Base-by-base conservation (phyloP, 257 asterid genomes). In the Nicotiana benthamiana region DNA sequence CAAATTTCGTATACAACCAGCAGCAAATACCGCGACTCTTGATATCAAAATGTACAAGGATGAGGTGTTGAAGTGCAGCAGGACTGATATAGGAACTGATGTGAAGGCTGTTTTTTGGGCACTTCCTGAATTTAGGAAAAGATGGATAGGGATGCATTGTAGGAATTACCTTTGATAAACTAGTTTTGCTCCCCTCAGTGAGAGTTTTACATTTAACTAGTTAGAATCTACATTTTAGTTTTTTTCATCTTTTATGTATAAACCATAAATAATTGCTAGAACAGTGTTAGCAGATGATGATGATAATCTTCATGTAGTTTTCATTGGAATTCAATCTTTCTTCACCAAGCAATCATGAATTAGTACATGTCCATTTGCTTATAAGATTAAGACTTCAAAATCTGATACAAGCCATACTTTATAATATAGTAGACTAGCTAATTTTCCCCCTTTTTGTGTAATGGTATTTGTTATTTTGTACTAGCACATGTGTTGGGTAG, bases 71-170 rank as follows among this genome's bases (percentile, higher is more conserved):
- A 80, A 80, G 60, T 17, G 67, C 75, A 59, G 82, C 77, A 54
- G 82, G 80, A 80, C 81, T 66, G 80, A 78, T 79, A 36, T 30
- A 77, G 70, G 9, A 77, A n/a, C 2, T 24, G 59, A 27, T 56
- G 43, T 18, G 75, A 60, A 68, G 76, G 80, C 77, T 34, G 10
- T 68, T 65, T 12, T 85, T 22, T 10, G 27, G 57, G 66, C 57
- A 80, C 81, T 80, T 80, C 77, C 77, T 82, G 80, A 77, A 81
- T 3, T 40, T 76, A 54, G 64, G 80, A 68, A 75, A 43, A 60
- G 54, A 63, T 36, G 26, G 70, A 16, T 77, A 52, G 82, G 48
- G 46, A 18, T 79, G 75, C 13, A 75, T 12, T 63, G 57, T 77
- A 51, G 57, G 77, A 80, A 80, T 63, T 83, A 82, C 84, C 78